A percentile compares a stretch with the other conserved stretches of the same genome.
Evolutionary conservation across 2,329 filamentous ascomycete species (phyloP).

Genomic region (Monilinia fructicola): DNA sequence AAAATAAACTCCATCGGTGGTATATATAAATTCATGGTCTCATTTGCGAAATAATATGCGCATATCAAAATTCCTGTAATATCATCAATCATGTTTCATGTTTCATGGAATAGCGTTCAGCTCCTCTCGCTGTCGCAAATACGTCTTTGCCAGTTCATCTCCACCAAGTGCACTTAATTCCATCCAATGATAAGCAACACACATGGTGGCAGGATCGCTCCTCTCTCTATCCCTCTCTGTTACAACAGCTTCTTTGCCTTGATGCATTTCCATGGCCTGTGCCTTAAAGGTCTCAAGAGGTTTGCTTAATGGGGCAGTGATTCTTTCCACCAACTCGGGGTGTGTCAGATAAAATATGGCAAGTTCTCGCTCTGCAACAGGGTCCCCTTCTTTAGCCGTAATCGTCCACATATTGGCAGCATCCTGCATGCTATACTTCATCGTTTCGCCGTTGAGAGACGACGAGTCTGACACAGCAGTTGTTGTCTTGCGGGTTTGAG

Average conservation of each 20-base stretch:
- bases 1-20: conserved; percentile 18
- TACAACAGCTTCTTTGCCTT: conserved; percentile 44
- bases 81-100: conserved; percentile 21
- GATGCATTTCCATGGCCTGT: conserved; percentile 73
- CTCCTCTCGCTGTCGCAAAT: conserved; percentile 63
- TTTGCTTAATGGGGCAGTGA: conserved; percentile 79
- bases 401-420: conserved; percentile 89
- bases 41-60: conserved; percentile 9
- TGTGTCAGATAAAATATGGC: conserved; percentile 92
- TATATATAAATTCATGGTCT: conserved; percentile 18
- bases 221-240: conserved; percentile 58
- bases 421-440: conserved; percentile 71
- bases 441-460: conserved; percentile 44
- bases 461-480: conserved; percentile 33
- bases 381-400: conserved; percentile 86
- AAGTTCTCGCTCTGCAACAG: conserved; percentile 87
- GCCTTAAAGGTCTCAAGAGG: conserved; percentile 89
- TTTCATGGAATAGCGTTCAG: conserved; percentile 38
- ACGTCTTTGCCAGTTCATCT: conserved; percentile 79
- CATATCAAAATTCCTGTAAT: conserved; percentile 4
- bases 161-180: conserved; percentile 82
- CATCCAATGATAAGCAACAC: conserved; percentile 97
- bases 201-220: conserved; percentile 86
- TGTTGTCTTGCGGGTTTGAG: conserved; percentile 56
- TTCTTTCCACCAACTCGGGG: conserved; percentile 77